phyloP scores from a whole-genome alignment of 768 basidiomycete species.

The Imleria badia region DNA sequence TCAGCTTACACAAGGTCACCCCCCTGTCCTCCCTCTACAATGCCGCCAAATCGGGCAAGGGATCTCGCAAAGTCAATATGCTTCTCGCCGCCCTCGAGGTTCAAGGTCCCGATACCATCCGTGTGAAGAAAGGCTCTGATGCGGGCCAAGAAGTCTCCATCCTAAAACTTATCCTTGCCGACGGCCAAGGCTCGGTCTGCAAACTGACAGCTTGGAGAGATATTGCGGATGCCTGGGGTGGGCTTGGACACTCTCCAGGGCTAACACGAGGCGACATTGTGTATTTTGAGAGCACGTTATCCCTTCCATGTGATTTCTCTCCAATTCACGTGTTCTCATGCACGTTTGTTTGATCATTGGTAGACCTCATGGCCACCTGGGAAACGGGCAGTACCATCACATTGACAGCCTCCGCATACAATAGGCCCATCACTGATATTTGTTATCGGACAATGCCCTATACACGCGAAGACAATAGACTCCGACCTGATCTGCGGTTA shows the following conservation, averaged over 20 bases:
- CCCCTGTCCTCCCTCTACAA: slow-evolving; percentile 44
- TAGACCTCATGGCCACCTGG: slow-evolving; percentile 54
- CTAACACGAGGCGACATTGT: slow-evolving; percentile 72
- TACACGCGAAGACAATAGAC: slow-evolving; percentile 51
- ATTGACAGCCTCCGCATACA: slow-evolving; percentile 66
- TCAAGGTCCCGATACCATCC: slow-evolving; percentile 69
- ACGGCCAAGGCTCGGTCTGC: slow-evolving; percentile 64
- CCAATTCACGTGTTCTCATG: slow-evolving; percentile 14
- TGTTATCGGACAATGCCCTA: slow-evolving; percentile 80
- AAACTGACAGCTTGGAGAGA: slow-evolving; percentile 80
- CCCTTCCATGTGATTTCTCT: slow-evolving; percentile 4
- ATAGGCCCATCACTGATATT: slow-evolving; percentile 59
- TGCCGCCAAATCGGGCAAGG: slow-evolving; percentile 29
- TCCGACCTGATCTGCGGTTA: slow-evolving; percentile 72
- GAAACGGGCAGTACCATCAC: slow-evolving; percentile 44
- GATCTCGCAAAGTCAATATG: slow-evolving; percentile 49
- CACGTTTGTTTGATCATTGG: slow-evolving; percentile 8
- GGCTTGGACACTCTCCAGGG: slow-evolving; percentile 37
- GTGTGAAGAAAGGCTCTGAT: slow-evolving; percentile 64
- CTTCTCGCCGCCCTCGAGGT: slow-evolving; percentile 71
- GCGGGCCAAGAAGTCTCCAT: slow-evolving; percentile 68
- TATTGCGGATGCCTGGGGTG: slow-evolving; percentile 69
- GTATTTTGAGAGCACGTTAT: slow-evolving; percentile 60
- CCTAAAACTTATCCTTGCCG: slow-evolving; percentile 69
- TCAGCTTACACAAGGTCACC: slow-evolving; percentile 61